A percentile compares a stretch with the other conserved stretches of the same genome.
Conservation (phyloP, 106 monocot species). For the Chionographis japonica region DNA sequence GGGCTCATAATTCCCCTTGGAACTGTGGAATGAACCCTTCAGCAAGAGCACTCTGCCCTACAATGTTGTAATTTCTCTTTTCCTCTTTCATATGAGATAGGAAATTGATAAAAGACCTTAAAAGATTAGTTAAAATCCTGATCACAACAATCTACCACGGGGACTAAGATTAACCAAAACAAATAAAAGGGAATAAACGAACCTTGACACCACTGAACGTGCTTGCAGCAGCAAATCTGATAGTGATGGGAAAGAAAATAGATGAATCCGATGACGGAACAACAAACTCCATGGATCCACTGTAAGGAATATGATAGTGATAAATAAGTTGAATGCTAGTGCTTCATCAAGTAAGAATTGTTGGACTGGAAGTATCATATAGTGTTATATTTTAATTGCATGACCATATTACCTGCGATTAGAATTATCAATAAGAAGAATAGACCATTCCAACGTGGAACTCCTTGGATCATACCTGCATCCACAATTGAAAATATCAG, state of each 20-base stretch:
- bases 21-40: too few species aligned
- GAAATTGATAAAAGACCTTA: neutral
- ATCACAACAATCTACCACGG: neutral
- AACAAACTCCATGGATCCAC: slow-evolving; percentile 99
- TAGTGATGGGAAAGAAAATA: slow-evolving; percentile 79
- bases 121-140: too few species aligned
- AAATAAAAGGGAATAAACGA: neutral
- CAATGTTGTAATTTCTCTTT: too few species aligned
- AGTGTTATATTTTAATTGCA: neutral
- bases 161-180: slow-evolving; percentile 1
- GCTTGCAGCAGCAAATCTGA: slow-evolving; percentile 69
- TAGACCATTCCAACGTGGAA: slow-evolving; percentile 90
- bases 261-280: slow-evolving; percentile 82
- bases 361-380: neutral
- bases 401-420: slow-evolving; percentile 67
- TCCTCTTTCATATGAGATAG: neutral
- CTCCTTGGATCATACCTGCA: slow-evolving; percentile 82
- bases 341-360: neutral
- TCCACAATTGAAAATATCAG: neutral
- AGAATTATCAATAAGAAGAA: slow-evolving; percentile 88
- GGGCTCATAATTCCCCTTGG: too few species aligned
- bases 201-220: slow-evolving; percentile 96
- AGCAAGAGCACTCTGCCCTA: too few species aligned
- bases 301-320: slow-evolving; percentile 12
- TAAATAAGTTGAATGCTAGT: neutral